Evolutionary conservation across 2,329 filamentous ascomycete genomes (phyloP), one percentile per base, ranked within the genome.

Genomic region (Reticulascus tulasneorum): DNA sequence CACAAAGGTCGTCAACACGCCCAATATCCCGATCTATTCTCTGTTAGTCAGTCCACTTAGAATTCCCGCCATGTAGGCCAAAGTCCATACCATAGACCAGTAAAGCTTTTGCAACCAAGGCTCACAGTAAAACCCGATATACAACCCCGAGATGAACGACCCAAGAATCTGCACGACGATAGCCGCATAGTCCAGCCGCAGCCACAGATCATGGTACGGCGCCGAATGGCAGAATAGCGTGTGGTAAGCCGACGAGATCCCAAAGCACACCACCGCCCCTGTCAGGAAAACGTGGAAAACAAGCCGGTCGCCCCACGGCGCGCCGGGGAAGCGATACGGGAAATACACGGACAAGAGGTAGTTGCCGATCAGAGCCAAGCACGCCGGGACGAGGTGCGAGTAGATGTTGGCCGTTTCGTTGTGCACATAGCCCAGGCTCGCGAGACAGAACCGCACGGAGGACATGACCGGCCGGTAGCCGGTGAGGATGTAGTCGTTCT

Each of bases 391-490:
- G 5, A 70, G 51, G 46, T 60, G 55, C 11, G 54, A 48, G 43
- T 50, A 55, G 39, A 59, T 59, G 44, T 59, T 59, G 40, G 52
- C 40, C 4, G 54, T 48, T 38, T 60, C 54, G 39, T 59, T 60
- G 46, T 60, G 55, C 11, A 59, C 23, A 47, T 66, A 64, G 5
- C 48, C 38, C 54, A 58, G 62, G 44, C 66, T 71, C 12, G 46
- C 35, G 34, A 71, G 47, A 42, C 58, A 72, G 7, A 39, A 45
- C 4, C 29, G 34, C 11, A 48, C 47, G 1, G 66, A 69, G 27
- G 55, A 46, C 8, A 59, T 62, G 10, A 60, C 56, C 8, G 62
- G 63, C 11, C 67, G 64, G 44, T 72, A 73, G 16, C 64, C 65
- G 7, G 53, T 49, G 18, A 52, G 50, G 35, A 70, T 64, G 44